These are phyloP conservation scores for Malus hybrid DNA, from an alignment of 331 rosid genomes.

Conservation along the genomic window DNA sequence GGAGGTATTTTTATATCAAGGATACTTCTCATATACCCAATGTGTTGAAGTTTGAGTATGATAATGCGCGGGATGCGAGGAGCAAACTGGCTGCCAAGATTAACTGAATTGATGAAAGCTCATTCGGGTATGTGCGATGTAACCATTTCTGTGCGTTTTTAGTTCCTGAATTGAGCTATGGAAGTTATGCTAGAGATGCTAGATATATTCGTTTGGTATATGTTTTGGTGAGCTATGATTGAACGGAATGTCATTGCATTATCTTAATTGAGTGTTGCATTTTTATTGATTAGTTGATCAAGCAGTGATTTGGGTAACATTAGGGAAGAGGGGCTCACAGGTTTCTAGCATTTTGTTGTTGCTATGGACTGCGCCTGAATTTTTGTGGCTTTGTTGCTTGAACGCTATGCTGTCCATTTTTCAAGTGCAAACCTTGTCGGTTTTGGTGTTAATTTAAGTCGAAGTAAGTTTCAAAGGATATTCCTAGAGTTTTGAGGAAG, in stretches of 20 bases:
- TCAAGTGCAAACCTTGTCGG: neutral
- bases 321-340: neutral
- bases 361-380: neutral
- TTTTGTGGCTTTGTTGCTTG: neutral
- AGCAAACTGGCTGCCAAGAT: slow-evolving; percentile 19
- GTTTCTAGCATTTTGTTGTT: neutral
- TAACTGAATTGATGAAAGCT: slow-evolving; percentile 22
- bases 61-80: slow-evolving; percentile 70
- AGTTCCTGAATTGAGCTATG: neutral
- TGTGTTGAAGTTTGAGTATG: slow-evolving; percentile 89
- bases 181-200: neutral
- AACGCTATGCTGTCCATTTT: neutral
- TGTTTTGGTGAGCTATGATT: neutral
- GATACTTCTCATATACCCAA: slow-evolving; percentile 75
- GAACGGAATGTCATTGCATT: neutral
- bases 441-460: neutral
- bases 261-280: neutral
- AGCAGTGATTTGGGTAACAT: neutral
- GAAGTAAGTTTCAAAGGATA: neutral
- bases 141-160: neutral
- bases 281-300: neutral
- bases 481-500: neutral
- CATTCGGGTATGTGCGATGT: slow-evolving; percentile 17
- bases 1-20: slow-evolving; percentile 60
- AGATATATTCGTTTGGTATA: neutral